phyloP scores from a whole-genome alignment of 495 filamentous ascomycete species.

The Staphylotrichum longicolle region DNA sequence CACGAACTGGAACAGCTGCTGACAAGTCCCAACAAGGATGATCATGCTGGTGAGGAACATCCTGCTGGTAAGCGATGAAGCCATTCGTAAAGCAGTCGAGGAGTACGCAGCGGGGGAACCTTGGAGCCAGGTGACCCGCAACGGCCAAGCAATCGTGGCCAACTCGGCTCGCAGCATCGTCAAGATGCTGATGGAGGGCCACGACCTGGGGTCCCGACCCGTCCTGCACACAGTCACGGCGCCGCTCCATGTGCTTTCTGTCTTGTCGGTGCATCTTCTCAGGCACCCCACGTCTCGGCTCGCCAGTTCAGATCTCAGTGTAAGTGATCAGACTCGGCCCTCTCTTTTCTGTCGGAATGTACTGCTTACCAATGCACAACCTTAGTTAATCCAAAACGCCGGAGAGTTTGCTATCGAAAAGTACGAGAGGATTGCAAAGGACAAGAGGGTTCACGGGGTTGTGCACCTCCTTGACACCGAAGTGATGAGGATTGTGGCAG shows the following conservation, averaged over 20 bases:
- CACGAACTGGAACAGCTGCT: background rate
- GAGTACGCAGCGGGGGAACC: constrained; percentile 1
- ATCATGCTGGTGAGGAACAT: constrained; percentile 7
- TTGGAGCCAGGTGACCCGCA: constrained; percentile 5
- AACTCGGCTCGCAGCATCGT: constrained; percentile 6
- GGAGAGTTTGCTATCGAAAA: constrained; percentile 9
- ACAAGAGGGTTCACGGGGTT: constrained; percentile 1
- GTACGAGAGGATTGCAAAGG: constrained; percentile 1
- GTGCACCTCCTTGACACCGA: constrained; percentile 7
- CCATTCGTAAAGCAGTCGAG: background rate
- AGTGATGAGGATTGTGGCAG: constrained; percentile 3
- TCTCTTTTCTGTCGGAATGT: background rate
- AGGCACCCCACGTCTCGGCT: constrained; percentile 8
- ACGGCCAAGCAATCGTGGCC: constrained; percentile 7
- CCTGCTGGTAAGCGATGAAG: background rate
- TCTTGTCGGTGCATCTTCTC: constrained; percentile 7
- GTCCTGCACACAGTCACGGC: background rate
- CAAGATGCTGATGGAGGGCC: background rate
- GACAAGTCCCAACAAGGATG: background rate
- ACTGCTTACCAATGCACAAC: background rate
- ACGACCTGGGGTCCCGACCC: background rate
- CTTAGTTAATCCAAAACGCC: constrained; percentile 2
- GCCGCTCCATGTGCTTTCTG: background rate
- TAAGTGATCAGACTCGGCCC: background rate
- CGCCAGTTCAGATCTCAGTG: constrained; percentile 2